Conservation (phyloP, 1,139 yeast genomes). For the Debaryomycetaceae sp. region DNA sequence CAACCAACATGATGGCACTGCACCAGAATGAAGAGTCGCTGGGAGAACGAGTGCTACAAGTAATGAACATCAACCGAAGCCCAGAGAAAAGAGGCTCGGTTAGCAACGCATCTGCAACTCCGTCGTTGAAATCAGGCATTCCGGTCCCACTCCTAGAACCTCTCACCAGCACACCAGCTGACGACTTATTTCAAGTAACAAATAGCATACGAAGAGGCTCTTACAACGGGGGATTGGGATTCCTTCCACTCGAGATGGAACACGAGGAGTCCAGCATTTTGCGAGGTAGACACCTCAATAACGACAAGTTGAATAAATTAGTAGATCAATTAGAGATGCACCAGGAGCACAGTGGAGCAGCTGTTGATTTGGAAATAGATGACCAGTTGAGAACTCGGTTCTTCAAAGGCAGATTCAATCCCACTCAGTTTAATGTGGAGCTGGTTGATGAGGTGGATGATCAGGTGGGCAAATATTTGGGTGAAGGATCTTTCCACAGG, state of each 20-base stretch:
- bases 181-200: slow-evolving; percentile 35
- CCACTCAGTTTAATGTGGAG: slow-evolving; percentile 12
- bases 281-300: slow-evolving; percentile 15
- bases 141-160: neutral
- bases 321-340: slow-evolving; percentile 22
- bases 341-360: slow-evolving; percentile 10
- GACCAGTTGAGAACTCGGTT: slow-evolving; percentile 46
- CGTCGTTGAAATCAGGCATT: neutral
- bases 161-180: neutral
- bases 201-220: slow-evolving; percentile 18
- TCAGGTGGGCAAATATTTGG: slow-evolving; percentile 26
- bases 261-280: neutral
- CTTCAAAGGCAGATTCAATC: slow-evolving; percentile 35
- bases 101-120: slow-evolving; percentile 10
- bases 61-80: neutral
- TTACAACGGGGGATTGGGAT: neutral
- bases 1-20: neutral
- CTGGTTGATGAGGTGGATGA: slow-evolving; percentile 25
- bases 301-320: slow-evolving; percentile 37
- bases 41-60: neutral
- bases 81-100: slow-evolving; percentile 8
- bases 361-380: slow-evolving; percentile 38
- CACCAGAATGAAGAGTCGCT: slow-evolving; percentile 2
- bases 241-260: neutral
- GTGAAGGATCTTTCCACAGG: slow-evolving; percentile 3